Evolutionary conservation across 2,329 filamentous ascomycete species (phyloP).

Genomic region (Botrytis tulipae): DNA sequence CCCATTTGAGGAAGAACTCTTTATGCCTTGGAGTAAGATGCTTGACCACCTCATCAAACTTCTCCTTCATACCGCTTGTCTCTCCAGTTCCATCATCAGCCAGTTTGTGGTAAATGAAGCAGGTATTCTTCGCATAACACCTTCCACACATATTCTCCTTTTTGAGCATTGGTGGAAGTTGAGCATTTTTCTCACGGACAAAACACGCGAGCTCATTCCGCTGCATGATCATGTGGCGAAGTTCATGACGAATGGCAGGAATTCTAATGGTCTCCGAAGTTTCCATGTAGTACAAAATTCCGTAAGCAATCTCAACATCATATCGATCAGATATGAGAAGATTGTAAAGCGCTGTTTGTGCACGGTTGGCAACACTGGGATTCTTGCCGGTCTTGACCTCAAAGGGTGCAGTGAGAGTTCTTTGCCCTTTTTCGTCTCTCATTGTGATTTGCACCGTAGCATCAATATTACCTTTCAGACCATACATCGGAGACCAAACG

Average conservation of each 20-base stretch:
- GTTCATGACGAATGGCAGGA: constrained; percentile 79
- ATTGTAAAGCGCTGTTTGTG: constrained; percentile 93
- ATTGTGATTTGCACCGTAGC: constrained; percentile 90
- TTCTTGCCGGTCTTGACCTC: constrained; percentile 94
- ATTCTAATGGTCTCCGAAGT: constrained; percentile 82
- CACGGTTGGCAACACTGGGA: constrained; percentile 77
- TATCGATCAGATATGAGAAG: constrained; percentile 90
- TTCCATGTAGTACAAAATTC: constrained; percentile 93
- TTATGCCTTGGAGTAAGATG: constrained; percentile 74
- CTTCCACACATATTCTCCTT: constrained; percentile 77
- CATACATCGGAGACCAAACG: constrained; percentile 97
- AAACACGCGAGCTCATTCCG: constrained; percentile 86
- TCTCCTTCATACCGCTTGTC: constrained; percentile 74
- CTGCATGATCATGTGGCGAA: constrained; percentile 95
- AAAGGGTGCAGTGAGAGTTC: constrained; percentile 81
- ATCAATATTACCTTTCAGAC: constrained; percentile 95
- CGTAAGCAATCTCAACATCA: constrained; percentile 85
- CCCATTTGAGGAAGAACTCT: constrained; percentile 93
- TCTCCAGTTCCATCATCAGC: constrained; percentile 80
- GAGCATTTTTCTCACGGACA: constrained; percentile 73
- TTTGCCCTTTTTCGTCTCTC: constrained; percentile 62
- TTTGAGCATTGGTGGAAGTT: constrained; percentile 82
- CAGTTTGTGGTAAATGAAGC: constrained; percentile 91
- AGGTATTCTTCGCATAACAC: constrained; percentile 88
- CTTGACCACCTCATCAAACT: constrained; percentile 77